phyloP scores from a whole-genome alignment of 169 alveolate species.

The Plasmodium gonderi region DNA sequence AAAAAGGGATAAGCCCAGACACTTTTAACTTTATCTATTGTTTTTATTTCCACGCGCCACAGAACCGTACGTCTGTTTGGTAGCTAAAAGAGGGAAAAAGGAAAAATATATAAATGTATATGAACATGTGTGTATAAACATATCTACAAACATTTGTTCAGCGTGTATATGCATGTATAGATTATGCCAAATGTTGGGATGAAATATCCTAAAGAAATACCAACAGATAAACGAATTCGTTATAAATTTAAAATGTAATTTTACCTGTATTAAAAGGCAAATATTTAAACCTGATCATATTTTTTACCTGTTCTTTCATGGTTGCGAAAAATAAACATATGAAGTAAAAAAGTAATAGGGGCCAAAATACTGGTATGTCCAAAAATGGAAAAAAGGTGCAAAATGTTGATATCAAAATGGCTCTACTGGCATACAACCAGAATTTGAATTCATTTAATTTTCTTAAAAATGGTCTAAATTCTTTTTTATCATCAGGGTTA shows the following conservation, averaged over 20 bases:
- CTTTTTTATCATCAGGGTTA: conserved; percentile 79
- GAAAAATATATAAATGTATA: not conserved
- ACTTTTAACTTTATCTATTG: conserved; percentile 1
- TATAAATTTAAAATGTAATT: not conserved
- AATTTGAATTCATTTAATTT: conserved; percentile 91
- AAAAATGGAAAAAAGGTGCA: conserved; percentile 82
- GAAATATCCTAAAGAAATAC: too few relatives aligned
- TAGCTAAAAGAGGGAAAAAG: conserved; percentile 20
- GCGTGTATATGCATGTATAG: not conserved
- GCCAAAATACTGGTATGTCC: conserved; percentile 94
- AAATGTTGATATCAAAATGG: conserved; percentile 78
- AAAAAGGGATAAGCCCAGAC: too few relatives aligned
- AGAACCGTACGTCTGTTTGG: conserved; percentile 74
- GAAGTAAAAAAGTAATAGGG: conserved; percentile 90
- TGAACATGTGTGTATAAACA: not conserved
- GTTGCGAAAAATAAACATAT: conserved; percentile 87
- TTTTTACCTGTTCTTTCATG: conserved; percentile 90
- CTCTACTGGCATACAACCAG: conserved; percentile 88
- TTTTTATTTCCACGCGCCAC: conserved; percentile 52
- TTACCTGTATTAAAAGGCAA: conserved; percentile 84
- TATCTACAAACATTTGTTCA: not conserved
- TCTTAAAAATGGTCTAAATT: conserved; percentile 91
- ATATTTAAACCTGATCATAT: conserved; percentile 87
- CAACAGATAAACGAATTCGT: not conserved
- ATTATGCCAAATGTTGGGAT: too few relatives aligned